Evolutionary conservation across 148 eudicot genomes (phyloP).

Genomic region (Rhododendron mucronatum): DNA sequence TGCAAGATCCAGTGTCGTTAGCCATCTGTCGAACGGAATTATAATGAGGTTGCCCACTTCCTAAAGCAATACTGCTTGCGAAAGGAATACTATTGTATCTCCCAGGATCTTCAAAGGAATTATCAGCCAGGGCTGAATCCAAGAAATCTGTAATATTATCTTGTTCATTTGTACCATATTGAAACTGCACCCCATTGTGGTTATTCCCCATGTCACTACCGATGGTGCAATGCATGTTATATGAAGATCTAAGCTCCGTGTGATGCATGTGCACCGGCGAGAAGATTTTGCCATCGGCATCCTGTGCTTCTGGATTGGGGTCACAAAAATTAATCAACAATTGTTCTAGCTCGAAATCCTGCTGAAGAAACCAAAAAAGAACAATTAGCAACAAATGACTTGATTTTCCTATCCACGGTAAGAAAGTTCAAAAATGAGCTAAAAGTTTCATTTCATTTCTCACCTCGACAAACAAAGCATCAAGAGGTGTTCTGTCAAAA

Average conservation of each 20-base stretch:
- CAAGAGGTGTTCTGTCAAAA: slow-evolving; percentile 26
- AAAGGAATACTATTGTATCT: neutral
- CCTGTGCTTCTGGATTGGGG: slow-evolving; percentile 20
- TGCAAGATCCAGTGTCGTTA: neutral
- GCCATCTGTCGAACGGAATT: neutral
- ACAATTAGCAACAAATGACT: neutral
- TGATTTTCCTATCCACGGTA: neutral
- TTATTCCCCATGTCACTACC: slow-evolving; percentile 22
- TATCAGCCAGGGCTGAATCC: neutral
- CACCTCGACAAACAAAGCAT: slow-evolving; percentile 42
- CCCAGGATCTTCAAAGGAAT: neutral
- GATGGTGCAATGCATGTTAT: slow-evolving; percentile 9
- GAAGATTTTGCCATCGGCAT: slow-evolving; percentile 35
- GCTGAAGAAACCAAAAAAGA: slow-evolving; percentile 34
- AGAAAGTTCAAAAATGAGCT: neutral
- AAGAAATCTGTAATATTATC: neutral
- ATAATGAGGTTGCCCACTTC: neutral
- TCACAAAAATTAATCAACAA: slow-evolving; percentile 21
- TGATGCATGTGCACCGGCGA: slow-evolving; percentile 37
- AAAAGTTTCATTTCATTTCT: neutral
- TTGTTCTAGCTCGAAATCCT: slow-evolving; percentile 43
- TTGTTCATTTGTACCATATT: neutral
- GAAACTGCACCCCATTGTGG: slow-evolving; percentile 22
- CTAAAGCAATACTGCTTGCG: too few relatives aligned
- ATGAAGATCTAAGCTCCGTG: slow-evolving; percentile 31